A percentile compares a stretch with the other conserved stretches of the same genome.
Conservation (phyloP, 2,329 filamentous ascomycete species). For the Saccharata proteae region DNA sequence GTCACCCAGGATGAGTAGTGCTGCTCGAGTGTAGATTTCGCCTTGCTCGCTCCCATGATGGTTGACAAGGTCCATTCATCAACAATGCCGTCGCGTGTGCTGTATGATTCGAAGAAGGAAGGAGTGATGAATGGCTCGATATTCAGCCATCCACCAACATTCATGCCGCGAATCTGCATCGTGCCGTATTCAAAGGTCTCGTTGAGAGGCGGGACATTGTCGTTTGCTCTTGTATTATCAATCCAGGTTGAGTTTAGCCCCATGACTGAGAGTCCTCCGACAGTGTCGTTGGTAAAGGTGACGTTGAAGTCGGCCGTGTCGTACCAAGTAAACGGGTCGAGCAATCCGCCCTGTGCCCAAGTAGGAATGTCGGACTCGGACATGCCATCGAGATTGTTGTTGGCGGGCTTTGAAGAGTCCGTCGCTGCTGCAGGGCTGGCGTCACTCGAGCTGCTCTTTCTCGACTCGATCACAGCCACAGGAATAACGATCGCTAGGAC, state of each 20-base stretch:
- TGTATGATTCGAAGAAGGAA: slow-evolving; percentile 67
- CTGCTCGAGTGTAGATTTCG: slow-evolving; percentile 60
- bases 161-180: slow-evolving; percentile 76
- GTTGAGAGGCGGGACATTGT: slow-evolving; percentile 65
- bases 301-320: slow-evolving; percentile 86
- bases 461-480: slow-evolving; percentile 34
- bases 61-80: slow-evolving; percentile 77
- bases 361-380: slow-evolving; percentile 33
- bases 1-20: slow-evolving; percentile 87
- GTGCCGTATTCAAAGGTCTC: slow-evolving; percentile 67
- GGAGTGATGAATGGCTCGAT: slow-evolving; percentile 94
- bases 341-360: slow-evolving; percentile 58
- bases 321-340: slow-evolving; percentile 88
- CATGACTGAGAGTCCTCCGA: slow-evolving; percentile 84
- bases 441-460: slow-evolving; percentile 21
- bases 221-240: slow-evolving; percentile 66
- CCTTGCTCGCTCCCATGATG: slow-evolving; percentile 54
- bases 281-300: slow-evolving; percentile 75
- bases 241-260: slow-evolving; percentile 79
- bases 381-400: slow-evolving; percentile 33
- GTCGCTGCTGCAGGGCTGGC: slow-evolving; percentile 14
- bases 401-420: slow-evolving; percentile 22
- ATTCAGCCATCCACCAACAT: slow-evolving; percentile 86
- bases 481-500: slow-evolving; percentile 35
- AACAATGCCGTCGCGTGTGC: slow-evolving; percentile 50